Evolutionary conservation across 495 filamentous ascomycete species (phyloP).

Genomic region (Podospora tetraspora): DNA sequence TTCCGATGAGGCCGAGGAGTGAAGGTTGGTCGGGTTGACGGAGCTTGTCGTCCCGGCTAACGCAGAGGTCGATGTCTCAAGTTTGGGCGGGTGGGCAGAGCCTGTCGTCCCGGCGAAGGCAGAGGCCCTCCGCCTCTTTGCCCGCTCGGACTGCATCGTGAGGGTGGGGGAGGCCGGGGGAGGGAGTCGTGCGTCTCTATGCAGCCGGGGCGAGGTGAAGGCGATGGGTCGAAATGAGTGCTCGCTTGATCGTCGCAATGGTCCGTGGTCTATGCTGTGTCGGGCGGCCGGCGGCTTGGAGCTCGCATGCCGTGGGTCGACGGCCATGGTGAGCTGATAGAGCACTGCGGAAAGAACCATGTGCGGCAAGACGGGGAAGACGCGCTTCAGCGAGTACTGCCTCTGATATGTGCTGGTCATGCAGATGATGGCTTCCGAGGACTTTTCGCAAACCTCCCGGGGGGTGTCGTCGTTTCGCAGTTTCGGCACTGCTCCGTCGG

Average conservation of each 20-base stretch:
- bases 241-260: neutral
- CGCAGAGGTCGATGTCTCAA: neutral
- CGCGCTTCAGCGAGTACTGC: conserved; percentile 15
- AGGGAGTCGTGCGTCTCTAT: neutral
- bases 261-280: conserved; percentile 7
- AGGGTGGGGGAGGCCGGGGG: conserved; percentile 14
- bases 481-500: conserved; percentile 11
- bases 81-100: neutral
- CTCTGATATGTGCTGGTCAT: conserved; percentile 26
- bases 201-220: neutral
- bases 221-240: neutral
- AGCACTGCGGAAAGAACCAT: conserved; percentile 25
- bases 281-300: neutral
- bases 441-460: conserved; percentile 16
- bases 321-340: conserved; percentile 18
- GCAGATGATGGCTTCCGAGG: conserved; percentile 26
- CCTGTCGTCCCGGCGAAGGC: conserved; percentile 8
- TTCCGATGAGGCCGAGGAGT: neutral
- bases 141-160: conserved; percentile 6
- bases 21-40: conserved; percentile 5
- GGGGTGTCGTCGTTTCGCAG: conserved; percentile 16
- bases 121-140: conserved; percentile 9
- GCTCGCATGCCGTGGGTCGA: neutral
- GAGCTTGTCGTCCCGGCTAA: conserved; percentile 3
- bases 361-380: conserved; percentile 20